These are phyloP conservation scores for Cordia subcordata DNA, from an alignment of 257 asterid species.

Conservation along the genomic window DNA sequence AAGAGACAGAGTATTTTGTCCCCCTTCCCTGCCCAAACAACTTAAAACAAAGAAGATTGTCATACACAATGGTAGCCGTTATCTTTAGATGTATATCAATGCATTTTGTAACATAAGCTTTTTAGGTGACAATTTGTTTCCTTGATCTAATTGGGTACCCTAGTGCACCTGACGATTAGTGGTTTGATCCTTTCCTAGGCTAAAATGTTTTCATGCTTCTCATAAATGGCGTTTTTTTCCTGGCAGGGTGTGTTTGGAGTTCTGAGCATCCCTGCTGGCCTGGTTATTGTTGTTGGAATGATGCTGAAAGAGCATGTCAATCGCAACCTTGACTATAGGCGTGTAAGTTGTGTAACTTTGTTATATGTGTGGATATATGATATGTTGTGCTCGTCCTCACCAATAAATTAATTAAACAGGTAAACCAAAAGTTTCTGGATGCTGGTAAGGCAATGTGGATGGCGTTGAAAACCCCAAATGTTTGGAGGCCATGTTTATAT, in stretches of 20 bases:
- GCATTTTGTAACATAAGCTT: too few species aligned
- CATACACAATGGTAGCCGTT: too few species aligned
- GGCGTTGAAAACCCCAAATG: constrained; percentile 64
- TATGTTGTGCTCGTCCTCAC: constrained; percentile 11
- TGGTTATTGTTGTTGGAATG: constrained; percentile 66
- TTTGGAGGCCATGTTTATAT: constrained; percentile 90
- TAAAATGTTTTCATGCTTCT: constrained; percentile 1
- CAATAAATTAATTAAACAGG: constrained; percentile 30
- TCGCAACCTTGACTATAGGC: constrained; percentile 44
- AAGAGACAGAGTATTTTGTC: neutral
- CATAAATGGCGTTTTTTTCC: neutral
- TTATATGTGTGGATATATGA: constrained; percentile 10
- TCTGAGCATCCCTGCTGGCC: constrained; percentile 67
- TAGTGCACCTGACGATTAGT: neutral
- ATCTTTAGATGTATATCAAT: too few species aligned
- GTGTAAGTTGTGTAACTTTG: constrained; percentile 38
- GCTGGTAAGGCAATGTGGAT: constrained; percentile 90
- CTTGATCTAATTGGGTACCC: too few species aligned
- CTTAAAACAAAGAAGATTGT: too few species aligned
- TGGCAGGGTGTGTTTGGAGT: constrained; percentile 84
- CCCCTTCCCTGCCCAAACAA: too few species aligned
- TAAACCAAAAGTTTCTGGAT: constrained; percentile 59
- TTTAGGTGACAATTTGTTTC: too few species aligned
- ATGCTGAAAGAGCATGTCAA: constrained; percentile 59
- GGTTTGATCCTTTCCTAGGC: neutral